Evolutionary conservation across 441 rosid species (phyloP), one percentile per base, ranked within the genome.

Genomic region (Eutrema salsugineum): DNA sequence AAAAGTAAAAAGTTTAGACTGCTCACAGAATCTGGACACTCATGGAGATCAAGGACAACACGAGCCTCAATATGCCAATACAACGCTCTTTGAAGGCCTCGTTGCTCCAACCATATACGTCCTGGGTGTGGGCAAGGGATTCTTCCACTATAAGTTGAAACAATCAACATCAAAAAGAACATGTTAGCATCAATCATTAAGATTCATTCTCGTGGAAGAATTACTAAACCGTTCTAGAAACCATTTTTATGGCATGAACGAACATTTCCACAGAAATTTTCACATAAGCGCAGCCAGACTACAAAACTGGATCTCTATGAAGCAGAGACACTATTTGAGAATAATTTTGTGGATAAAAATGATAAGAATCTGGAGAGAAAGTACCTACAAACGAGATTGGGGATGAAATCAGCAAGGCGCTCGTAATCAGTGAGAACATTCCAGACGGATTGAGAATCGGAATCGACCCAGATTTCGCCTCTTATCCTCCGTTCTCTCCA

Each of bases 1-100:
- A 61, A 11, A 24, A 14, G 5, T 15, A 78, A 24, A 67, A 43
- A 68, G 17, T 17, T 57, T 62, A 51, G 72, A 72, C 30, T 20
- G 40, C 83, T 83, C 82, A 91, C 97, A 35, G 94, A 88, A 70
- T 84, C 73, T 39, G 77, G 80, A 69, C 83, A 69, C 70, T 95
- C 98, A 77, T 83, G 91, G 50, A 95, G 98, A 82, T 95, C 98
- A 68, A 95, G 87, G 17, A 92, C 98, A 27, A 95, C 99, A 59
- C 92, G 94, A 77, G 99, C 97, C 80, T 95, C 98, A n/a, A 92
- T 95, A 70, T 92, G 99, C 98, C 99, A 92, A 56, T 95, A 95
- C 11, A 95, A 80, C 3, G 96, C 91, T 78, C 93, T 88, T 79
- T 95, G 99, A 69, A 92, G 78, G 22, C 99, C 99, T 77, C 96